phyloP scores from a whole-genome alignment of 257 asterid species.

The Jacaranda copaia region DNA sequence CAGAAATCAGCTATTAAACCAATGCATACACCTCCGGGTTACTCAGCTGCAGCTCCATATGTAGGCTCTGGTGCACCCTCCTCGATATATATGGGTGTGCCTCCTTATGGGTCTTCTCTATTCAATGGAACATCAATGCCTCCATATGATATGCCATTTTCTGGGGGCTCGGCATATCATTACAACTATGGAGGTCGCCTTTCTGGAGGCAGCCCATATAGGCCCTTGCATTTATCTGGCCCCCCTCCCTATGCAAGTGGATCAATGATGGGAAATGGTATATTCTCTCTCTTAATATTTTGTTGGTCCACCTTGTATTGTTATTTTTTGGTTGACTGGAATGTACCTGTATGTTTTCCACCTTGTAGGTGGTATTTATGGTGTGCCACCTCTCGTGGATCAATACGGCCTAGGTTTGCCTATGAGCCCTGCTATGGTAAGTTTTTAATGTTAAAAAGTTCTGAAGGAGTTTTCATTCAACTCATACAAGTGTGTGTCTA shows the following conservation, averaged over 20 bases:
- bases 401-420: conserved; percentile 72
- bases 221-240: conserved; percentile 61
- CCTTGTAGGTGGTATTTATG: conserved; percentile 71
- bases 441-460: conserved; percentile 24
- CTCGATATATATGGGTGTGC: conserved; percentile 74
- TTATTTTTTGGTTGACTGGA: not conserved
- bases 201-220: conserved; percentile 75
- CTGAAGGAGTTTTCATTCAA: not conserved
- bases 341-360: not conserved
- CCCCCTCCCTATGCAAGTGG: conserved; percentile 74
- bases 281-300: not conserved
- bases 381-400: conserved; percentile 72
- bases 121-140: conserved; percentile 72
- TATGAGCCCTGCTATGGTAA: conserved; percentile 66
- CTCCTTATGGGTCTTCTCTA: conserved; percentile 77
- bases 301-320: not conserved
- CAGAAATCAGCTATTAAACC: conserved; percentile 72
- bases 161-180: conserved; percentile 83
- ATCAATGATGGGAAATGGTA: conserved; percentile 65
- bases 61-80: conserved; percentile 72
- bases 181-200: conserved; percentile 72
- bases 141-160: conserved; percentile 74
- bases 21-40: conserved; percentile 68
- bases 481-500: not conserved
- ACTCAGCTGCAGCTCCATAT: conserved; percentile 63